Percentiles rank a stretch among this genome's conserved stretches.
These are phyloP conservation scores for Pichia norvegensis DNA, from an alignment of 1,139 yeast genomes.

Conservation along the genomic window DNA sequence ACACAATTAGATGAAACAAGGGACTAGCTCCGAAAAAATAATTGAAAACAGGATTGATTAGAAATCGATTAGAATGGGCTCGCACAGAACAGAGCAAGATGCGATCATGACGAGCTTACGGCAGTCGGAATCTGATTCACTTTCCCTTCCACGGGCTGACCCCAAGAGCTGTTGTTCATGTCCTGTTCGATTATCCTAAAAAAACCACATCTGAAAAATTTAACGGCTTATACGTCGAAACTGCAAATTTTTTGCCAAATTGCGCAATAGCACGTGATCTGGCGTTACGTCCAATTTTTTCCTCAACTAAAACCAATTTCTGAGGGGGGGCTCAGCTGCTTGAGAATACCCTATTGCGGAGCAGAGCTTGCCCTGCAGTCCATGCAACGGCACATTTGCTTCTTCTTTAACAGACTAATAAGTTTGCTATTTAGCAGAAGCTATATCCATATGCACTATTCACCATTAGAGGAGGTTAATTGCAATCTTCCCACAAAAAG, in stretches of 20 bases:
- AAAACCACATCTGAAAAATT: background rate
- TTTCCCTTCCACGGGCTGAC: too few relatives aligned
- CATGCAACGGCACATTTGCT: too few relatives aligned
- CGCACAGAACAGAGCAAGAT: background rate
- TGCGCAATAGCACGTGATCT: slow-evolving; percentile 1
- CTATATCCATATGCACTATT: background rate
- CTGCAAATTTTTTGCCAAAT: background rate
- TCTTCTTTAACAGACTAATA: too few relatives aligned
- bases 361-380: too few relatives aligned
- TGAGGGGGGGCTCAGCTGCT: background rate
- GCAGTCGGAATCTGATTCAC: too few relatives aligned
- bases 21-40: background rate
- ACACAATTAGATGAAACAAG: background rate
- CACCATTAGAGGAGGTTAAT: background rate
- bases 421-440: background rate
- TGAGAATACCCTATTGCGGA: too few relatives aligned
- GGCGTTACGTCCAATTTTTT: too few relatives aligned
- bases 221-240: background rate
- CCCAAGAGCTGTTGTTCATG: background rate
- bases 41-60: too few relatives aligned
- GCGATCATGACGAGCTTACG: background rate
- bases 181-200: background rate
- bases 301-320: too few relatives aligned
- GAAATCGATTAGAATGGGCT: background rate
- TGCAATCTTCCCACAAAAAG: background rate